These are phyloP conservation scores for Hypoxylon fragiforme DNA, from an alignment of 495 filamentous ascomycete genomes.

Conservation along the genomic window DNA sequence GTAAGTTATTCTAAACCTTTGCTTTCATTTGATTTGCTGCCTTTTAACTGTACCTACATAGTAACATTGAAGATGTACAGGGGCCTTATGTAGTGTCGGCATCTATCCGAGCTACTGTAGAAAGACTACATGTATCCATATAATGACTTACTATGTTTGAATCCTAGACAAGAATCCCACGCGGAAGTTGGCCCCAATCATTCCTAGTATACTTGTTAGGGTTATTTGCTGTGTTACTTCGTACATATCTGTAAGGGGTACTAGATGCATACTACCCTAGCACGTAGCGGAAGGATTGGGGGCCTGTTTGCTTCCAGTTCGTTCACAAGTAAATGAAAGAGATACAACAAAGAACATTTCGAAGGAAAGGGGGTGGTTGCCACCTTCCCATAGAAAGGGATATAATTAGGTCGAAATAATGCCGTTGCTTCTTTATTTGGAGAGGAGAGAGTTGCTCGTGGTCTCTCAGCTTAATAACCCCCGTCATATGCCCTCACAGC, in stretches of 20 bases:
- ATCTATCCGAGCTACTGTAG: no score
- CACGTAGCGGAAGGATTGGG: constrained; percentile 19
- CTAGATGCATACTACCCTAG: background rate
- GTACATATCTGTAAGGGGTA: background rate
- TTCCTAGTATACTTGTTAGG: no score
- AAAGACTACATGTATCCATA: no score
- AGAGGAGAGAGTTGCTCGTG: background rate
- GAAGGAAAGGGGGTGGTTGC: background rate
- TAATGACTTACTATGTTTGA: no score
- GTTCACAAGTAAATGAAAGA: constrained; percentile 10
- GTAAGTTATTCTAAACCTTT: no score
- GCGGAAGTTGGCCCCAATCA: no score
- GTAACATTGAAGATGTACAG: no score
- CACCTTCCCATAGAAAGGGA: constrained; percentile 9
- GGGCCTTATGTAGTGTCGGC: no score
- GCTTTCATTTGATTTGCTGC: no score
- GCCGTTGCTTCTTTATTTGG: background rate
- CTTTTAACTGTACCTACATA: no score
- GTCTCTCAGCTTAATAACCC: background rate
- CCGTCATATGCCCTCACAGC: background rate
- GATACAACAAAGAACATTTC: constrained; percentile 15
- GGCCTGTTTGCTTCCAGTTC: constrained; percentile 12
- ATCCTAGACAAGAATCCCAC: no score
- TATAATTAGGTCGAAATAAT: constrained; percentile 5
- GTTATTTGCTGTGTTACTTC: no score